Conservation (phyloP, 441 rosid species). For the Hura crepitans region DNA sequence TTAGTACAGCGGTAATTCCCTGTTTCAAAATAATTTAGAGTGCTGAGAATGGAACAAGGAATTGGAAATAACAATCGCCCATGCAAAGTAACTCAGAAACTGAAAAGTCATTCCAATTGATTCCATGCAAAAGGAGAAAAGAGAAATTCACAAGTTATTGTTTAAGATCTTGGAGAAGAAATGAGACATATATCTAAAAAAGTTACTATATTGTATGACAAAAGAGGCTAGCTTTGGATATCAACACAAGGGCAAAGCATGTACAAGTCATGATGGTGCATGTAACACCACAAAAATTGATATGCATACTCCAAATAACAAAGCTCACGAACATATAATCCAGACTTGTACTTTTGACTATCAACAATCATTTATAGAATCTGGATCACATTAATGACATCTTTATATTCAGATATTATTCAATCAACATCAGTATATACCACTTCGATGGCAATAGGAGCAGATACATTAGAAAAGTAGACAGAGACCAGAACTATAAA, state of each 20-base stretch:
- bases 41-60: constrained; percentile 13
- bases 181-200: background rate
- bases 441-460: background rate
- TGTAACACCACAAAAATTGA: background rate
- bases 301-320: too few species aligned
- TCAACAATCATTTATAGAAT: background rate
- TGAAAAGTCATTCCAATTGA: background rate
- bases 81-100: background rate
- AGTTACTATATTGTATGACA: background rate
- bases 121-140: background rate
- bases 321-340: too few species aligned
- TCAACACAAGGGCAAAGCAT: background rate
- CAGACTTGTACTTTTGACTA: too few species aligned
- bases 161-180: background rate
- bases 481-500: background rate
- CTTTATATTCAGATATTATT: background rate
- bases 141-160: background rate
- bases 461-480: background rate
- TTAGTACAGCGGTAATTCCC: constrained; percentile 83
- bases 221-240: constrained; percentile 12
- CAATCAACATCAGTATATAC: background rate
- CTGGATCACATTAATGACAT: background rate
- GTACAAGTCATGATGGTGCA: background rate
- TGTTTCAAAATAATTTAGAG: constrained; percentile 30
- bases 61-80: constrained; percentile 6